Conservation (phyloP, 371 early-diverging fungal genomes). For the Mucor racemosus region DNA sequence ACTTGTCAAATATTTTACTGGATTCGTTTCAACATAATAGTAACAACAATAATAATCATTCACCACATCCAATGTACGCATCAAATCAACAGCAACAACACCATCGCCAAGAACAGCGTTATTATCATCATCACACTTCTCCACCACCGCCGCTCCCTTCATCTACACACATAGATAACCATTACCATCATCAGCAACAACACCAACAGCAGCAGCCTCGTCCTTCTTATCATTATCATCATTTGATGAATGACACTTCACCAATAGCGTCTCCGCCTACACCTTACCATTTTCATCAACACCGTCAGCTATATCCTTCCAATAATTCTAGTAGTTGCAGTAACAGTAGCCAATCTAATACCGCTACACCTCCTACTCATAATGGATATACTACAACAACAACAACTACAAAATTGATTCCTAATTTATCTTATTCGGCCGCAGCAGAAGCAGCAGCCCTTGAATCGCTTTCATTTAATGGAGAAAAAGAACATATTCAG, state of each 20-base stretch:
- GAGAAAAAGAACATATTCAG: neutral
- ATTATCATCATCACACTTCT: neutral
- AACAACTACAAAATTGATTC: neutral
- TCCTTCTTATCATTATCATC: neutral
- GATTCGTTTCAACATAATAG: neutral
- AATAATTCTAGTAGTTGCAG: neutral
- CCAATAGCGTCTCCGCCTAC: constrained; percentile 1
- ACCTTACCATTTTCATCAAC: neutral
- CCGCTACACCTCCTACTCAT: neutral
- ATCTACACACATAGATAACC: neutral
- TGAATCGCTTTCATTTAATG: constrained; percentile 16
- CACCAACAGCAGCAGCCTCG: neutral
- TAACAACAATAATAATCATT: neutral
- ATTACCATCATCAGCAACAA: neutral
- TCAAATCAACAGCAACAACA: neutral
- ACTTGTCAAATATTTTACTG: neutral
- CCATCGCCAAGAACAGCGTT: neutral
- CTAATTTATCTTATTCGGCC: constrained; percentile 18
- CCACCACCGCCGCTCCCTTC: neutral
- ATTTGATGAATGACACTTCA: constrained; percentile 2
- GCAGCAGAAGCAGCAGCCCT: constrained; percentile 31
- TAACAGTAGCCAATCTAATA: neutral
- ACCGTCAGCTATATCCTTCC: neutral
- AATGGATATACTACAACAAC: neutral
- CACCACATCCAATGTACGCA: too few species aligned